phyloP scores from a whole-genome alignment of 169 alveolate genomes.

The Plasmodium reichenowi region DNA sequence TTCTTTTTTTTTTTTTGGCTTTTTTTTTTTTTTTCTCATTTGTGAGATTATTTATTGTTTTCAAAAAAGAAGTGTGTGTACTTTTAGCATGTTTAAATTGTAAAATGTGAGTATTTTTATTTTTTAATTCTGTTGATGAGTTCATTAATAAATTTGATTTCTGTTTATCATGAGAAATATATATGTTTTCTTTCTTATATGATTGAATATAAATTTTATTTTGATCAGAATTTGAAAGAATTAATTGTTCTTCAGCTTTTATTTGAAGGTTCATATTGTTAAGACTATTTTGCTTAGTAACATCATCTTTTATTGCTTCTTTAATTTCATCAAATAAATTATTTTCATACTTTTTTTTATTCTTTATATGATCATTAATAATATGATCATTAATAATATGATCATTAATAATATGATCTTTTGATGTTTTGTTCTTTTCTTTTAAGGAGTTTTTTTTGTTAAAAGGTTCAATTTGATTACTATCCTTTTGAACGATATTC shows the following conservation, averaged over 20 bases:
- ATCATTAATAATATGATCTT: too few relatives aligned
- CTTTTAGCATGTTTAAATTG: background rate
- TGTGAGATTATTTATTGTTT: too few relatives aligned
- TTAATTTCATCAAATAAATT: conserved; percentile 36
- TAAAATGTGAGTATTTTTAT: conserved; percentile 9
- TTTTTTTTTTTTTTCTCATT: too few relatives aligned
- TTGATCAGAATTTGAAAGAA: background rate
- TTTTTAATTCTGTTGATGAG: conserved; percentile 7
- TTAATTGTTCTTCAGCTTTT: conserved; percentile 37
- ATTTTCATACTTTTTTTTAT: background rate
- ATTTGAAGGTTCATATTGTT: conserved; percentile 23
- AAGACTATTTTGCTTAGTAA: background rate
- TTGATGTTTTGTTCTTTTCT: too few relatives aligned
- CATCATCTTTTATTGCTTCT: conserved; percentile 39
- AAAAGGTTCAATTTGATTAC: too few relatives aligned
- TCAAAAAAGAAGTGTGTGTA: too few relatives aligned
- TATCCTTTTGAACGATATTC: too few relatives aligned
- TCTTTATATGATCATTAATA: too few relatives aligned
- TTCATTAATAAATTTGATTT: conserved; percentile 1
- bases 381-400: too few relatives aligned
- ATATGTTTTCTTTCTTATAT: background rate
- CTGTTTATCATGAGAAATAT: background rate
- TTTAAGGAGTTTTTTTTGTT: too few relatives aligned
- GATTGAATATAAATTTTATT: background rate
- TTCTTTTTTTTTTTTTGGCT: too few relatives aligned